phyloP scores from a whole-genome alignment of 208 protist genomes.

The Acanthamoeba rhysodes region DNA sequence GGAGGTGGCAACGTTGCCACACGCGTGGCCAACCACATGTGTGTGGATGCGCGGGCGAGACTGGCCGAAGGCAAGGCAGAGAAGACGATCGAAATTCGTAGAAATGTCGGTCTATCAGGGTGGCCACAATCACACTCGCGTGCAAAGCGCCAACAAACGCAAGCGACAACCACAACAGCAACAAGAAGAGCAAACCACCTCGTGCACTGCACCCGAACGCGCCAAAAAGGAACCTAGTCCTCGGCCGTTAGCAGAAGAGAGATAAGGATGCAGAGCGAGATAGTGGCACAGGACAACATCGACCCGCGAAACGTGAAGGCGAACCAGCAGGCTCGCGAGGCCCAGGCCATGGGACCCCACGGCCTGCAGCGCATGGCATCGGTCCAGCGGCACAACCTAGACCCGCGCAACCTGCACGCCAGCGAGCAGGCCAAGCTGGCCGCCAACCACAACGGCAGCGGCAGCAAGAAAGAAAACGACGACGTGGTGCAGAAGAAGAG shows the following conservation, averaged over 20 bases:
- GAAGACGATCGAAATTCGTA: too few species aligned
- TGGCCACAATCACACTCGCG: too few species aligned
- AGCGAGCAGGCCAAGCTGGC: not conserved
- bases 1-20: too few species aligned
- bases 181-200: too few species aligned
- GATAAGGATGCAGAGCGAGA: not conserved
- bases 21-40: too few species aligned
- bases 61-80: too few species aligned
- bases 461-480: not conserved
- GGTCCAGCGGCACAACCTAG: not conserved
- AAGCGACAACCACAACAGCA: too few species aligned
- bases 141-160: too few species aligned
- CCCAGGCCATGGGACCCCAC: not conserved
- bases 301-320: not conserved
- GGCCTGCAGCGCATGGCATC: not conserved
- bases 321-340: not conserved
- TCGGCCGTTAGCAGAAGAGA: not conserved
- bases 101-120: too few species aligned
- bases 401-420: not conserved
- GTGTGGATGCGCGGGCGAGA: too few species aligned
- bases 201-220: too few species aligned
- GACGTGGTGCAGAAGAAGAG: not conserved
- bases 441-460: not conserved
- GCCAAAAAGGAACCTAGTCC: not conserved
- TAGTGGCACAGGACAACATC: not conserved